phyloP scores from a whole-genome alignment of 805 yeast genomes.

The Saccharomycopsis malanga region DNA sequence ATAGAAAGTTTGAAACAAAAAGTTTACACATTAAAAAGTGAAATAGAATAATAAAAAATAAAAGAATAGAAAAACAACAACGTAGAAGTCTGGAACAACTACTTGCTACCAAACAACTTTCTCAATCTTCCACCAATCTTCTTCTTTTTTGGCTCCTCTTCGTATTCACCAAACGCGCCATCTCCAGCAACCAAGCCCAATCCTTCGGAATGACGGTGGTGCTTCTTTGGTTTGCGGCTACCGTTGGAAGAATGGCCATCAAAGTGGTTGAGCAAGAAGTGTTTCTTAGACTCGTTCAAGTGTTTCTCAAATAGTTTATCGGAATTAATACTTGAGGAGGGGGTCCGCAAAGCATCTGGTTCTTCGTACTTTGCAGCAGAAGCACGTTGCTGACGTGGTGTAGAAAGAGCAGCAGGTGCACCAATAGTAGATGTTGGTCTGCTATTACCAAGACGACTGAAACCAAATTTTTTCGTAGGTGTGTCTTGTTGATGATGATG shows the following conservation, averaged over 20 bases:
- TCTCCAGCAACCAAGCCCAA: not conserved
- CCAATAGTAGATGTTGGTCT: no score
- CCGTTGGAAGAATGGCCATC: constrained; percentile 2
- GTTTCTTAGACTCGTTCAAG: constrained; percentile 20
- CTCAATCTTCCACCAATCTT: constrained; percentile 5
- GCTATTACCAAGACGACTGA: constrained; percentile 4
- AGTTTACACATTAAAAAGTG: no score
- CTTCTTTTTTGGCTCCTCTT: not conserved
- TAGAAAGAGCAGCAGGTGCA: not conserved
- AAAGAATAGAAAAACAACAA: no score
- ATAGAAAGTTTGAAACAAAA: no score
- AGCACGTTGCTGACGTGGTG: not conserved
- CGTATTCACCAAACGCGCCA: not conserved
- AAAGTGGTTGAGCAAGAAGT: constrained; percentile 12
- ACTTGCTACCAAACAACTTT: constrained; percentile 6
- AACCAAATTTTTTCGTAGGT: constrained; percentile 10
- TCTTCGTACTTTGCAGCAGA: constrained; percentile 3
- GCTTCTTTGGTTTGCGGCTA: not conserved
- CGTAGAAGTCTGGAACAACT: no score
- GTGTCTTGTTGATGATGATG: not conserved
- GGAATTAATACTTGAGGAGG: constrained; percentile 19
- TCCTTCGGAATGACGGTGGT: not conserved
- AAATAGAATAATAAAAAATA: no score
- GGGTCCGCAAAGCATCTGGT: constrained; percentile 19
- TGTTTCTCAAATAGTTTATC: constrained; percentile 21